Percentiles rank a stretch among this genome's conserved stretches.
phyloP scores from a whole-genome alignment of 306 rosid genomes.

The Pyrus communis region DNA sequence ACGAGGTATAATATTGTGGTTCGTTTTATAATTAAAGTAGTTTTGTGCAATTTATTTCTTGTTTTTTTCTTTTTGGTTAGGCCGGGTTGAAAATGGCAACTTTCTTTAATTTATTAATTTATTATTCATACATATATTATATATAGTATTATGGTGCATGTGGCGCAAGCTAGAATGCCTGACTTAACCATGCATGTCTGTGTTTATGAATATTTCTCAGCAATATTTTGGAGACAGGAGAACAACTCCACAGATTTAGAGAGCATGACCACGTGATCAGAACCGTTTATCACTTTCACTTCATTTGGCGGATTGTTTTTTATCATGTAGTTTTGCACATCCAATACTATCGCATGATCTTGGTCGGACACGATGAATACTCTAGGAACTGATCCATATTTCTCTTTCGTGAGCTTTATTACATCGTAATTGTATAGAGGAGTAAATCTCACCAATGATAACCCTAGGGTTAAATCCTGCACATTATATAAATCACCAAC shows the following conservation, averaged over 20 bases:
- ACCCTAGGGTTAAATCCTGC: conserved; percentile 18
- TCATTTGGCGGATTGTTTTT: conserved; percentile 6
- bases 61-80: too few species aligned
- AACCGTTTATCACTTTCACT: conserved; percentile 5
- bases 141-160: too few species aligned
- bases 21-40: too few species aligned
- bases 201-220: not conserved
- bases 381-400: conserved; percentile 12
- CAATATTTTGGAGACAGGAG: conserved; percentile 24
- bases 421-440: conserved; percentile 16
- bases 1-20: too few species aligned
- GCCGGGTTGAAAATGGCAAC: too few species aligned
- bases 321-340: conserved; percentile 18
- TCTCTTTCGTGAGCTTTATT: conserved; percentile 6
- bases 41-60: too few species aligned
- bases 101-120: too few species aligned
- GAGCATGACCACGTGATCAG: conserved; percentile 50
- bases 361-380: conserved; percentile 4
- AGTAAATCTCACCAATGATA: too few species aligned
- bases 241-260: conserved; percentile 23
- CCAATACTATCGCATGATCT: conserved; percentile 3
- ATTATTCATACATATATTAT: too few species aligned
- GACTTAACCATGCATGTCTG: too few species aligned
- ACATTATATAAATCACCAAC: too few species aligned
- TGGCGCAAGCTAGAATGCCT: too few species aligned